phyloP scores from a whole-genome alignment of 1,139 yeast genomes.

The Blastobotrys persicus region DNA sequence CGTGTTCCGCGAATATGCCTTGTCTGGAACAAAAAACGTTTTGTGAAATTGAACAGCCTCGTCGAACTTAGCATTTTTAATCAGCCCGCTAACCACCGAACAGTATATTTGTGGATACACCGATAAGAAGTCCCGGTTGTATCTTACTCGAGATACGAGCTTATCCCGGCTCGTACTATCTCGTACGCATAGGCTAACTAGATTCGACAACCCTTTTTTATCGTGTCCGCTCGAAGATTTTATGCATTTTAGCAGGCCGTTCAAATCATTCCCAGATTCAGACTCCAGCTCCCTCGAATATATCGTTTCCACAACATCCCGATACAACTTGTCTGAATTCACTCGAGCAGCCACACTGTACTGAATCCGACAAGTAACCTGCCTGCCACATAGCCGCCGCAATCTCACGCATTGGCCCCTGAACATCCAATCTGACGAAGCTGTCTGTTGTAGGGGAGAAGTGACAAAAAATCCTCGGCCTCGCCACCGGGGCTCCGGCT shows the following conservation, averaged over 20 bases:
- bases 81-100: neutral
- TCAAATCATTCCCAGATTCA: neutral
- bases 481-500: no score
- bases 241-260: neutral
- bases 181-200: neutral
- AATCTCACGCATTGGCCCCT: no score
- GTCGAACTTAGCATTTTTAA: neutral
- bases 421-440: no score
- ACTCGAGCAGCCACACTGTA: no score
- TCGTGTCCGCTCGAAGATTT: neutral
- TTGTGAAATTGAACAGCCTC: neutral
- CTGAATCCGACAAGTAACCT: no score
- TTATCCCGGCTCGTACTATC: neutral
- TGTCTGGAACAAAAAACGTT: neutral
- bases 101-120: slow-evolving; percentile 4
- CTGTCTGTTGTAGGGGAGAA: no score
- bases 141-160: neutral
- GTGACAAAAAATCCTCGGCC: no score
- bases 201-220: neutral
- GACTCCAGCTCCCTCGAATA: neutral
- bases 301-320: slow-evolving; percentile 3
- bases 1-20: neutral
- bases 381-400: no score
- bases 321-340: neutral
- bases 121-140: neutral